Base-by-base conservation (phyloP, 139 green algal species). In the Chlorella vulgaris region DNA sequence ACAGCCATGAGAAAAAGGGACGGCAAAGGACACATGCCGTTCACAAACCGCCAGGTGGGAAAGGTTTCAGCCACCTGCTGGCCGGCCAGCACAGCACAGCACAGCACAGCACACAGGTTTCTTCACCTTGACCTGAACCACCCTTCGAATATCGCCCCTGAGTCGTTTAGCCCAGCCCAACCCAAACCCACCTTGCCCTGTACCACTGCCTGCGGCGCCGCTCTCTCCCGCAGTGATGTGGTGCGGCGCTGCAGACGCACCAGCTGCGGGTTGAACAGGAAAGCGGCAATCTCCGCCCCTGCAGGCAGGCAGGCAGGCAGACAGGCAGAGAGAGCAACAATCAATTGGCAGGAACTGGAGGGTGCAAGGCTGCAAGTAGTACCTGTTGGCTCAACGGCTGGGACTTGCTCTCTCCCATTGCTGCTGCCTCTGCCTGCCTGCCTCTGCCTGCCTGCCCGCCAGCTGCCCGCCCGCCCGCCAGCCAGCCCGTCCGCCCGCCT, bases 271-370 rank as follows among this genome's bases (percentile, higher is more conserved):
- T 63, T 82, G 76, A 90, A 91, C 65, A 93, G 71, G n/a, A 90
- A 88, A 7, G 77, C 86, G 43, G 81, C 69, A 4, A 93, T 90
- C 50, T 91, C 88, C 22, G 38, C 6, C 73, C 73, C 73, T 79
- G 73, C 35, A 29, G 36, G 69, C 31, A 7, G 26, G 4, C 10
- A 65, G 55, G n/a, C n/a, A n/a, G n/a, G n/a, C n/a, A n/a, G n/a
- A n/a, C n/a, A 65, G 55, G 55, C 55, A 65, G 55, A 5, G 55
- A 65, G 55, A 21, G 55, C 55, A 65, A 65, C n/a, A n/a, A n/a
- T n/a, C n/a, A n/a, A n/a, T n/a, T n/a, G n/a, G n/a, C n/a, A n/a
- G n/a, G n/a, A n/a, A n/a, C n/a, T n/a, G n/a, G n/a, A n/a, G n/a
- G n/a, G 55, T 15, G 55, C 55, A 65, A n/a, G n/a, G 55, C 55